These are phyloP conservation scores for Halteria grandinella DNA, from an alignment of 73 alveolate species.

Conservation along the genomic window DNA sequence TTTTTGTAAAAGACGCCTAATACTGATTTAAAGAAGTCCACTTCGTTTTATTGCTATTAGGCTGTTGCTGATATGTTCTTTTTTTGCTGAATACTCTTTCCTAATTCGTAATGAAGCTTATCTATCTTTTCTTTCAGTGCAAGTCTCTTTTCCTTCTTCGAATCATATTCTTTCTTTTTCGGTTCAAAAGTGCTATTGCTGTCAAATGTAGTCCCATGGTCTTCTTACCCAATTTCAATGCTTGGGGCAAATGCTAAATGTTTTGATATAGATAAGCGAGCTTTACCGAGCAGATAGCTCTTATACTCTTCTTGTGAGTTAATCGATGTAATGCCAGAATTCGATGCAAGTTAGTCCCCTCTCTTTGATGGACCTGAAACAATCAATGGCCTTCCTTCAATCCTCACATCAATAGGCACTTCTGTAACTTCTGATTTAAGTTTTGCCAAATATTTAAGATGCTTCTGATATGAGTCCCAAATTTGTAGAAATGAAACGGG, in stretches of 20 bases:
- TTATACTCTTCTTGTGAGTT: no score
- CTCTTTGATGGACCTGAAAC: no score
- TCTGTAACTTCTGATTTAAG: conserved; percentile 22
- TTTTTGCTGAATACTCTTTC: not conserved
- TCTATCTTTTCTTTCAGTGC: conserved; percentile 17
- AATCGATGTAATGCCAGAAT: no score
- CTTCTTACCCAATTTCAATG: no score
- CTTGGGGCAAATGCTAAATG: no score
- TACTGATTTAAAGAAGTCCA: conserved; percentile 2
- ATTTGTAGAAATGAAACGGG: conserved; percentile 26
- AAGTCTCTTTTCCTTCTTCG: conserved; percentile 32
- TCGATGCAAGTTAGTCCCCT: no score
- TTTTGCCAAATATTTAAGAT: not conserved
- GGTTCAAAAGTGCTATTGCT: no score
- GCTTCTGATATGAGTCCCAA: conserved; percentile 31
- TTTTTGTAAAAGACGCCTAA: conserved; percentile 12
- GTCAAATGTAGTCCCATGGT: no score
- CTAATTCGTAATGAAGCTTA: not conserved
- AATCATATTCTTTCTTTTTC: no score
- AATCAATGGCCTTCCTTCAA: conserved; percentile 29
- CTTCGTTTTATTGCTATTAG: not conserved
- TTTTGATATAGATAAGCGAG: no score
- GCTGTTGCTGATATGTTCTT: not conserved
- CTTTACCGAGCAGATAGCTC: no score
- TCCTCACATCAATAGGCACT: conserved; percentile 28